Evolutionary conservation across 1,284 basidiomycete species (phyloP), one percentile per base, ranked within the genome.

Genomic region (Heterobasidion parviporum): DNA sequence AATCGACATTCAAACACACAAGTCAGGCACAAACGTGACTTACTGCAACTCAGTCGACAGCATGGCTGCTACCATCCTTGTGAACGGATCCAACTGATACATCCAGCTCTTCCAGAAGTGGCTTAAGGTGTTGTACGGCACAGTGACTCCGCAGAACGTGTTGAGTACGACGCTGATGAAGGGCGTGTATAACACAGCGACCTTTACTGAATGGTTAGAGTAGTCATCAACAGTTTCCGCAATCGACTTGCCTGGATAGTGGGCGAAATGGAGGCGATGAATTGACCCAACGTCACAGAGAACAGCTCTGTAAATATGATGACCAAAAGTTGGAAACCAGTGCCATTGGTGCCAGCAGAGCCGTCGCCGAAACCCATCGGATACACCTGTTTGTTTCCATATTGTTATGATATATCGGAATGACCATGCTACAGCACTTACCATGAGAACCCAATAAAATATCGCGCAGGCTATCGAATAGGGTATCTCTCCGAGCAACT

Each of bases 401-500:
- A 6, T n/a, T 72, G 59, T 69, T 72, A 65, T 66, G 64, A 49
- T 26, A 59, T 35, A 44, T 14, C 44, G 59, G 54, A 52, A n/a
- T n/a, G 32, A 9, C 33, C 38, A 8, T 12, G 6, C 33, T 48
- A 33, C n/a, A 48, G 10, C n/a, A 48, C 69, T 52, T 55, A 80
- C 80, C 83, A 89, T 85, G 48, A 91, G 70, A 38, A 85, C 74
- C 87, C 87, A 94, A 73, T 92, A 94, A 0, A 85, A 75, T 54
- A 85, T 67, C 1, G 81, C 85, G 60, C 89, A 93, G 3, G 88
- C 61, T 12, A 89, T 68, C 48, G 82, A 88, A 71, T 90, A 89
- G 1, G 89, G 92, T 61, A 89, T 81, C 70, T 95, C 92, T 55
- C 91, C 88, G 18, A 91, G 67, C 45, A 94, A 75, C 66, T 94